A percentile compares a stretch with the other conserved stretches of the same genome.
Evolutionary conservation across 2,329 filamentous ascomycete species (phyloP).

Genomic region (Fusarium armeniacum): DNA sequence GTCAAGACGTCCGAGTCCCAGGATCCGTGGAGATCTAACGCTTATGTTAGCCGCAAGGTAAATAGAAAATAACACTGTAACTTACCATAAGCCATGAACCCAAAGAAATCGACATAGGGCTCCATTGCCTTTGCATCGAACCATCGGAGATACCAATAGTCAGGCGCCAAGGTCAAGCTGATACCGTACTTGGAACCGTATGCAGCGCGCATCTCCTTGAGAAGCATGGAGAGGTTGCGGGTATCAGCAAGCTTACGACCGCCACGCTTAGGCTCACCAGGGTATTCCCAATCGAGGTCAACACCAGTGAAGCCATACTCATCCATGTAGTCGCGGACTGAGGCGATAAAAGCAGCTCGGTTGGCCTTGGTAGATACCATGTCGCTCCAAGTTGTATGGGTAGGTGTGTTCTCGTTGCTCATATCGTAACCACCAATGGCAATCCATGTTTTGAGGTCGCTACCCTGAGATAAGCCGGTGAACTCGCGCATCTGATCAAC

Average conservation of each 20-base stretch:
- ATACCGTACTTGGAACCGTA: constrained; percentile 57
- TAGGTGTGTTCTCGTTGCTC: constrained; percentile 51
- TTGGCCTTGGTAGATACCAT: constrained; percentile 47
- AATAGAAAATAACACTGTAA: too few relatives aligned
- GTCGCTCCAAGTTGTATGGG: constrained; percentile 50
- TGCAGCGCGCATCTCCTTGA: constrained; percentile 54
- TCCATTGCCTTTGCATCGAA: constrained; percentile 58
- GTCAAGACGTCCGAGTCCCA: not conserved
- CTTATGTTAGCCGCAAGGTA: too few relatives aligned
- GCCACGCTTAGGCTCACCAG: constrained; percentile 54
- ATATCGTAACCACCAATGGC: constrained; percentile 60
- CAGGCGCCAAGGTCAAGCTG: constrained; percentile 55
- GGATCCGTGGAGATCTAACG: too few relatives aligned
- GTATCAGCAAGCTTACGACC: constrained; percentile 54
- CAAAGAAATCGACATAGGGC: constrained; percentile 56
- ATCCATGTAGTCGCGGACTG: constrained; percentile 36
- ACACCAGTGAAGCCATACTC: constrained; percentile 53
- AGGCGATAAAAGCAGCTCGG: constrained; percentile 57
- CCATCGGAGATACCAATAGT: constrained; percentile 57
- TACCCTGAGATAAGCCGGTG: too few relatives aligned
- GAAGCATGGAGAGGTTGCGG: constrained; percentile 54
- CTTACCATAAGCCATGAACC: constrained; percentile 57
- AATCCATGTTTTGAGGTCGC: too few relatives aligned
- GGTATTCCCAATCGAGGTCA: constrained; percentile 65
- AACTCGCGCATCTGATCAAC: constrained; percentile 23